Evolutionary conservation across 2,329 filamentous ascomycete species (phyloP).

Genomic region (Fusarium sp.): DNA sequence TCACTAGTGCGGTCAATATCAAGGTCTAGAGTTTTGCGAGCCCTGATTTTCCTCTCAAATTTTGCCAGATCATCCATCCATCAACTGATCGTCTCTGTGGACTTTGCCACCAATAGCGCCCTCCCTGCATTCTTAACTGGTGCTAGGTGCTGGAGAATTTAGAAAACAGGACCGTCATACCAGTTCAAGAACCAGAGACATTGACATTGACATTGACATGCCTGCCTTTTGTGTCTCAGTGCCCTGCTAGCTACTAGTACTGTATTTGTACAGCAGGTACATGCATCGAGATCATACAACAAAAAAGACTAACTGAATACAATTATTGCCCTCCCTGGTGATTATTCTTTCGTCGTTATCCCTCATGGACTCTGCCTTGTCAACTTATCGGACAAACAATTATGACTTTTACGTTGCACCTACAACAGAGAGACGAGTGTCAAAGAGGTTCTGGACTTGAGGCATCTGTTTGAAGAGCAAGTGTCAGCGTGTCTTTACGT

Average conservation of each 20-base stretch:
- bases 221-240: conserved; percentile 21
- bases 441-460: not conserved
- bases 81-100: conserved; percentile 17
- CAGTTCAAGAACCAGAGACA: conserved; percentile 24
- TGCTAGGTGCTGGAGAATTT: conserved; percentile 8
- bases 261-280: not conserved
- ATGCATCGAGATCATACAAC: conserved; percentile 8
- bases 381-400: not conserved
- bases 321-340: conserved; percentile 11
- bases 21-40: conserved; percentile 4
- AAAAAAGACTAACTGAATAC: conserved; percentile 4
- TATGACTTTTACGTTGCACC: not conserved
- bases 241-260: conserved; percentile 17
- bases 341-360: not conserved
- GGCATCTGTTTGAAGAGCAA: not conserved
- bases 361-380: not conserved
- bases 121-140: conserved; percentile 26
- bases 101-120: conserved; percentile 25
- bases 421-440: not conserved
- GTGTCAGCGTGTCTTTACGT: not conserved
- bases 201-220: conserved; percentile 13
- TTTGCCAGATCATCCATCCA: conserved; percentile 10
- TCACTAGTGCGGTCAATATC: conserved; percentile 15
- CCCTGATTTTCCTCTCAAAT: conserved; percentile 3
- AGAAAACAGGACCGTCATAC: conserved; percentile 25